A percentile compares a stretch with the other conserved stretches of the same genome.
Conservation (phyloP, 2,329 filamentous ascomycete species). For the Aspergillus versicolor region DNA sequence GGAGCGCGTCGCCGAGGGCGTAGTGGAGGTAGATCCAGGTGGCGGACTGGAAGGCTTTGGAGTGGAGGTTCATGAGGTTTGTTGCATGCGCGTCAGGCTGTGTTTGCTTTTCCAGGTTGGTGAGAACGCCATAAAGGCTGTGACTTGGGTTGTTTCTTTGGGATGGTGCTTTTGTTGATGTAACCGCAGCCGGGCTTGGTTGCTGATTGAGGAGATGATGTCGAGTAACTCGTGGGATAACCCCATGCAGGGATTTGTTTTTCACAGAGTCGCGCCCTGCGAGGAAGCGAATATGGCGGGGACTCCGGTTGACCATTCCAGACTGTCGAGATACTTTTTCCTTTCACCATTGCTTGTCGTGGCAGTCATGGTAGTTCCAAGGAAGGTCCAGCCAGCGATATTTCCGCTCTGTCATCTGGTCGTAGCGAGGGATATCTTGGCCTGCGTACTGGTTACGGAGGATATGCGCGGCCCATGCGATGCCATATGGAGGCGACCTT, state of each 20-base stretch:
- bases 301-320: background rate
- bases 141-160: background rate
- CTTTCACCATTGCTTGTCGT: background rate
- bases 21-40: slow-evolving; percentile 4
- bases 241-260: slow-evolving; percentile 4
- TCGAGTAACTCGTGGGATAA: background rate
- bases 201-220: background rate
- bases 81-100: too few relatives aligned
- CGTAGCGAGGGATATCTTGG: background rate
- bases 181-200: background rate
- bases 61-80: background rate
- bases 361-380: background rate
- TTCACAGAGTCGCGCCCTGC: background rate
- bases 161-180: too few relatives aligned
- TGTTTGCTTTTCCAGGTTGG: background rate
- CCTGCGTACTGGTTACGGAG: slow-evolving; percentile 2
- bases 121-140: too few relatives aligned
- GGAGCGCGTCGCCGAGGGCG: background rate
- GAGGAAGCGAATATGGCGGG: background rate
- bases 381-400: background rate
- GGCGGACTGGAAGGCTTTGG: background rate
- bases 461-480: slow-evolving; percentile 5
- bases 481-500: slow-evolving; percentile 1
- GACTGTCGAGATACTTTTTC: background rate
- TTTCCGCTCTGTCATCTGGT: background rate